Evolutionary conservation across 306 rosid species (phyloP), one percentile per base, ranked within the genome.

Genomic region (Lathyrus tuberosus): DNA sequence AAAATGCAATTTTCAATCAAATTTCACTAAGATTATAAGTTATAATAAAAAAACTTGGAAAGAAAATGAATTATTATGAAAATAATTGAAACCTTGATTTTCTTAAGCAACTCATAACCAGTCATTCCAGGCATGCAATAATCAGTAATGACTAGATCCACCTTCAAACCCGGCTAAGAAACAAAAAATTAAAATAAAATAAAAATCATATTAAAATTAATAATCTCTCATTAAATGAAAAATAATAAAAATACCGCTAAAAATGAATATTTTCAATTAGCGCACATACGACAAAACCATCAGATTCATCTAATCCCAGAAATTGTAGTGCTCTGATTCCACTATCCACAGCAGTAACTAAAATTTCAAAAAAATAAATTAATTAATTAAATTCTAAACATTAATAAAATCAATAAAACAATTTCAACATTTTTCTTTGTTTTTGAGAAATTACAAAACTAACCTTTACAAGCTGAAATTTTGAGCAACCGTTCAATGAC

Each of bases 51-150:
- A 5, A 10, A 9, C 30, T 8, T 11, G 7, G 31, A 60, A 26
- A 26, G 3, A 26, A 26, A 60, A 53, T n/a, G 42, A 49, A 18
- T 44, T 69, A 22, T 17, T n/a, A 18, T 14, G 2, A 9, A 10
- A 42, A 2, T 2, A 57, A 44, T 37, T 65, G 47, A 7, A 10
- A 88, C 97, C 92, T 94, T 94, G 37, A 94, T 91, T 79, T 88
- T 91, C 81, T 94, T 88, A 17, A 94, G 92, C 80, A 94, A 78
- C 35, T 94, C 99, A 70, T 88, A 94, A 14, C 99, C 99, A 14
- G 97, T 88, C 97, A 94, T 91, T 72, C 88, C 99, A 16, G 99
- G 99, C 99, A 94, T 94, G 60, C 99, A 94, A 57, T 94, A 94
- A 24, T 94, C 99, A 2, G 99, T 94, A 70, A 94, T 94, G 18